phyloP scores from a whole-genome alignment of 2,329 filamentous ascomycete genomes.

The Aureobasidium subglaciale region DNA sequence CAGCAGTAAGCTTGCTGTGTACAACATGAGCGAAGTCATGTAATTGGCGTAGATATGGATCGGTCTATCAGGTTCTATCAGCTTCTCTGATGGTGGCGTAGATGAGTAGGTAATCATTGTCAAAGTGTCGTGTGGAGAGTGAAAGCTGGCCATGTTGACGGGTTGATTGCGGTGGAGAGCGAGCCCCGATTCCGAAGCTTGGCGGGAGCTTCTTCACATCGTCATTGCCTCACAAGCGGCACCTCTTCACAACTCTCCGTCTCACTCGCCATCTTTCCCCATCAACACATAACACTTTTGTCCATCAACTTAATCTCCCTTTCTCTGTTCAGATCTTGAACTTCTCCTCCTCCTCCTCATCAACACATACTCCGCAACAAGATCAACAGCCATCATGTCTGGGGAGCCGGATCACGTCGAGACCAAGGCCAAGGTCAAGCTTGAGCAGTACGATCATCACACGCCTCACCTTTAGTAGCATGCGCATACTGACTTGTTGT shows the following conservation, averaged over 20 bases:
- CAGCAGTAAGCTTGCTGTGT: not conserved
- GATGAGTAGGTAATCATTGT: not conserved
- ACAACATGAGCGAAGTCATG: not conserved
- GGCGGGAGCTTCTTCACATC: not conserved
- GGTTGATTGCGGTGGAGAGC: not conserved
- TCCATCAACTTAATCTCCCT: conserved; percentile 4
- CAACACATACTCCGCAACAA: not conserved
- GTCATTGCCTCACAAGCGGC: conserved; percentile 8
- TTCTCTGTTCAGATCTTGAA: not conserved
- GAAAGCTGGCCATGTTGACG: not conserved
- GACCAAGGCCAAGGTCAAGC: conserved; percentile 42
- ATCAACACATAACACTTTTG: conserved; percentile 1
- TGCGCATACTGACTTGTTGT: conserved; percentile 40
- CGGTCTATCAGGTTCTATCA: not conserved
- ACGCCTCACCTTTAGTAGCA: conserved; percentile 10
- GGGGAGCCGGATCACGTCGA: conserved; percentile 41
- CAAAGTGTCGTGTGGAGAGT: not conserved
- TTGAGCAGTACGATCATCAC: conserved; percentile 34
- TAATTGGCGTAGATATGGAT: not conserved
- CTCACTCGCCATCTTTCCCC: conserved; percentile 8
- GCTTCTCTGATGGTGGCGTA: not conserved
- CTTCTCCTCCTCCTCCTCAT: not conserved
- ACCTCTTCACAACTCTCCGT: not conserved
- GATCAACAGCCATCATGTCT: conserved; percentile 35
- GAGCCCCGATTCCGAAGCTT: not conserved